Conservation (phyloP, 257 asterid species). For the Fraxinus excelsior region DNA sequence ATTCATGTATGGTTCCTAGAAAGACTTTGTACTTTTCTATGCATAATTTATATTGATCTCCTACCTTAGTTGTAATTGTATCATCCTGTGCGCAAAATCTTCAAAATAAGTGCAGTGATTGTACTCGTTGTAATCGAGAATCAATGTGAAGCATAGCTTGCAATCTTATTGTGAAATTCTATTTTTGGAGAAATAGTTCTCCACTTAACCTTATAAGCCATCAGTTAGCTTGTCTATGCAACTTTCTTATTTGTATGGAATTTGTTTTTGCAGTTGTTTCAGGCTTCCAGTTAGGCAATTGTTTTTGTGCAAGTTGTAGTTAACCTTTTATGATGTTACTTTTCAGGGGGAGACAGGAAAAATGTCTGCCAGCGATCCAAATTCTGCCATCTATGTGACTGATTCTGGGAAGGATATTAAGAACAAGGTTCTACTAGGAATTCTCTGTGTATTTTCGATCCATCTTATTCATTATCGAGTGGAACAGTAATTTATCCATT, state of each 20-base stretch:
- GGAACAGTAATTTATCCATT: not conserved
- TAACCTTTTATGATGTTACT: slow-evolving; percentile 1
- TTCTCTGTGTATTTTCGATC: not conserved
- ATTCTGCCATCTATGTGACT: slow-evolving; percentile 89
- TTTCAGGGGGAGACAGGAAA: slow-evolving; percentile 91
- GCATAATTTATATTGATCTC: not conserved
- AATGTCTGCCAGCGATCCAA: slow-evolving; percentile 95
- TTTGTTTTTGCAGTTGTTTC: slow-evolving; percentile 18
- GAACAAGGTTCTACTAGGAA: slow-evolving; percentile 57
- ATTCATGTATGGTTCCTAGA: not conserved
- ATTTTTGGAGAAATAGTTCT: not conserved
- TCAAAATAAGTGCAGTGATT: not conserved
- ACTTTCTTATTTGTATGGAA: not conserved
- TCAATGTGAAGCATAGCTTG: not conserved
- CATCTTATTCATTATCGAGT: too few species aligned
- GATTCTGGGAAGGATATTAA: slow-evolving; percentile 84
- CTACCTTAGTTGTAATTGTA: not conserved
- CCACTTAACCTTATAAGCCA: not conserved
- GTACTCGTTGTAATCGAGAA: not conserved
- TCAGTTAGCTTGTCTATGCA: not conserved
- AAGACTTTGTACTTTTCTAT: not conserved
- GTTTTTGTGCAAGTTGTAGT: slow-evolving; percentile 18
- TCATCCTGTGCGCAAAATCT: not conserved
- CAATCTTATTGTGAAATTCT: not conserved
- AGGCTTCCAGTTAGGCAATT: not conserved